phyloP scores from a whole-genome alignment of 257 asterid genomes.

The Cynanchum wilfordii region DNA sequence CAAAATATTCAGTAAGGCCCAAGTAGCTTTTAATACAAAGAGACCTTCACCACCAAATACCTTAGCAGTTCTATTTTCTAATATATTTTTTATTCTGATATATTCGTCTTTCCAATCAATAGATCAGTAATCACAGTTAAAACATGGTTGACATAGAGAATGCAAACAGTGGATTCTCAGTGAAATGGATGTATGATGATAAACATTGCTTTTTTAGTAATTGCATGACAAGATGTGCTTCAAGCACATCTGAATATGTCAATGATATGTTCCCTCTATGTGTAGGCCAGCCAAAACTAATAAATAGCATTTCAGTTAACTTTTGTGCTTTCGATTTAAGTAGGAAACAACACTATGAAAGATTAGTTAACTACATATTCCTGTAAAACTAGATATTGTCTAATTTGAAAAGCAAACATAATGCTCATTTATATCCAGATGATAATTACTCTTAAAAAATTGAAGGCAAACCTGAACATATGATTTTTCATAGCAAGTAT shows the following conservation, averaged over 20 bases:
- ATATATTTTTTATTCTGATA: background rate
- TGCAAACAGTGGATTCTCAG: background rate
- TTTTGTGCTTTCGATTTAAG: background rate
- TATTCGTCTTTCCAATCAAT: background rate
- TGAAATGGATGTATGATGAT: background rate
- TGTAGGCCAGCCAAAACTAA: background rate
- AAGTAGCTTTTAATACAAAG: background rate
- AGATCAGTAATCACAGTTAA: background rate
- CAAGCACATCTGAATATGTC: background rate
- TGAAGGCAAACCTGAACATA: slow-evolving; percentile 4
- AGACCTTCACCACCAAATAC: background rate
- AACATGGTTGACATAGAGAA: background rate
- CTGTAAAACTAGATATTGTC: background rate
- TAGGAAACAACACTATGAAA: background rate
- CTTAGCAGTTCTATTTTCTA: too few species aligned
- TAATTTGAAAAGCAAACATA: background rate
- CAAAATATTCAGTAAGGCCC: background rate
- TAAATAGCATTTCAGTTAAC: background rate
- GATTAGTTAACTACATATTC: background rate
- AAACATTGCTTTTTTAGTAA: background rate
- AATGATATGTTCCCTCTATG: background rate
- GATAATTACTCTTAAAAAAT: background rate
- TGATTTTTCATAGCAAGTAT: slow-evolving; percentile 45
- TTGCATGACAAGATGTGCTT: background rate
- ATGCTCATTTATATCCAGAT: background rate